Evolutionary conservation across 1,284 basidiomycete species (phyloP).

Genomic region (Dichomitus squalens): DNA sequence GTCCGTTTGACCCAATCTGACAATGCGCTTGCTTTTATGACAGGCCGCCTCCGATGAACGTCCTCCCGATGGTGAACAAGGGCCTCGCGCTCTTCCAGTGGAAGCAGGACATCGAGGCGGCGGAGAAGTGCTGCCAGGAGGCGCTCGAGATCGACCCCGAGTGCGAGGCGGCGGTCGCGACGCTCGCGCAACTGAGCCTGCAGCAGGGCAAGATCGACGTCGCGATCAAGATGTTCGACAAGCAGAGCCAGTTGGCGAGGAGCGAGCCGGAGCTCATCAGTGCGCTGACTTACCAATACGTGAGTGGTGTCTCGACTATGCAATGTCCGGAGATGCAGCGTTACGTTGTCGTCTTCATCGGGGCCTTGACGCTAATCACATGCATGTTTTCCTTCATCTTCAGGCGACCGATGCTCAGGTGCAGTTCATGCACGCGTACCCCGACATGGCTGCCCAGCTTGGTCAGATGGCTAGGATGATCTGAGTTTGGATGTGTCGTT

Average conservation of each 20-base stretch:
- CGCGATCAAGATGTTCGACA: constrained; percentile 88
- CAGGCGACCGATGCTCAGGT: constrained; percentile 82
- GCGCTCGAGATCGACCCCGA: constrained; percentile 89
- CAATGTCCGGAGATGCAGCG: not conserved
- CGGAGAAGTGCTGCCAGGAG: constrained; percentile 86
- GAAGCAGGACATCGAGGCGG: constrained; percentile 87
- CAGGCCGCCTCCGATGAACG: constrained; percentile 70
- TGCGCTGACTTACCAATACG: constrained; percentile 87
- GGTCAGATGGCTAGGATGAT: constrained; percentile 50
- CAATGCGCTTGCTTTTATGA: not conserved
- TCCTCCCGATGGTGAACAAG: constrained; percentile 97
- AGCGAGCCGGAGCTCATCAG: constrained; percentile 91
- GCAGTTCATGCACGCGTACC: constrained; percentile 82
- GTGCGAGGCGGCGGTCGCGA: constrained; percentile 96
- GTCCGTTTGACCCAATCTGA: not conserved
- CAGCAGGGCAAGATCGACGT: constrained; percentile 91
- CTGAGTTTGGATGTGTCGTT: constrained; percentile 17
- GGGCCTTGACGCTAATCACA: not conserved
- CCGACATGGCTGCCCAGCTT: constrained; percentile 74
- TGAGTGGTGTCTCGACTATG: constrained; percentile 36
- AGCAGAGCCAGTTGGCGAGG: constrained; percentile 84
- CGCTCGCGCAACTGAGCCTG: constrained; percentile 90
- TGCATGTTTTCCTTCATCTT: not conserved
- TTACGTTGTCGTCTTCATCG: not conserved
- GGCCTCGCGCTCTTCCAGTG: constrained; percentile 95